These are phyloP conservation scores for Oidium heveae DNA, from an alignment of 2,329 filamentous ascomycete genomes.

Conservation along the genomic window DNA sequence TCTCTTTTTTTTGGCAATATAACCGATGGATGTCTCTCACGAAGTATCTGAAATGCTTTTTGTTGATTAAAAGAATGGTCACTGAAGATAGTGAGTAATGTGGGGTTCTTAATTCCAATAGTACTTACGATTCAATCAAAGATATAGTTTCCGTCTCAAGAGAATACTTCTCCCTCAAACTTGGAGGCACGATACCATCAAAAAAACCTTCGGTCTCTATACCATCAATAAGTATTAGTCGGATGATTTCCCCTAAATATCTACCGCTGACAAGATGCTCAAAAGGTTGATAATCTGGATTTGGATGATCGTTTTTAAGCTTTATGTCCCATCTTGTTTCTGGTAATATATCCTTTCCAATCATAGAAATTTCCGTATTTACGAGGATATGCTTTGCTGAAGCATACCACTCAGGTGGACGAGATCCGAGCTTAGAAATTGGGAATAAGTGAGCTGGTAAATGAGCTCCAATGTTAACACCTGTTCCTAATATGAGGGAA, in stretches of 20 bases:
- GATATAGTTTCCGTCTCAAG: too few species aligned
- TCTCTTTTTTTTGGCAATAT: slow-evolving; percentile 22
- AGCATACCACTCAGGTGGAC: slow-evolving; percentile 29
- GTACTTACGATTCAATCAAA: too few species aligned
- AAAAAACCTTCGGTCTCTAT: too few species aligned
- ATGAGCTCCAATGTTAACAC: slow-evolving; percentile 39
- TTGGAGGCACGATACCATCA: too few species aligned
- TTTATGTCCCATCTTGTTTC: slow-evolving; percentile 33
- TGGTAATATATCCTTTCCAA: slow-evolving; percentile 31
- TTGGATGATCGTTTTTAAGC: slow-evolving; percentile 25
- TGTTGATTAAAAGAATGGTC: slow-evolving; percentile 33
- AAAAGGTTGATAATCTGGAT: slow-evolving; percentile 34
- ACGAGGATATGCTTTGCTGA: slow-evolving; percentile 35
- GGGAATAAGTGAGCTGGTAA: slow-evolving; percentile 31
- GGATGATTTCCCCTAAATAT: slow-evolving; percentile 45
- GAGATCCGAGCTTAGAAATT: slow-evolving; percentile 27
- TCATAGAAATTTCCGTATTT: slow-evolving; percentile 44
- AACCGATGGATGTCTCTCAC: slow-evolving; percentile 22
- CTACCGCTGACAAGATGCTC: slow-evolving; percentile 38
- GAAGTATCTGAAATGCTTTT: slow-evolving; percentile 26
- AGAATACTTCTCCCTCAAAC: too few species aligned
- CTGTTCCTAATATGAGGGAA: slow-evolving; percentile 42
- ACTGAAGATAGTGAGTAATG: too few species aligned
- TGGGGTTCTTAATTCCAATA: too few species aligned
- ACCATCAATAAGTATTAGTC: too few species aligned